A percentile compares a stretch with the other conserved stretches of the same genome.
Conservation (phyloP, 2,329 filamentous ascomycete species). For the Apiospora koreana region DNA sequence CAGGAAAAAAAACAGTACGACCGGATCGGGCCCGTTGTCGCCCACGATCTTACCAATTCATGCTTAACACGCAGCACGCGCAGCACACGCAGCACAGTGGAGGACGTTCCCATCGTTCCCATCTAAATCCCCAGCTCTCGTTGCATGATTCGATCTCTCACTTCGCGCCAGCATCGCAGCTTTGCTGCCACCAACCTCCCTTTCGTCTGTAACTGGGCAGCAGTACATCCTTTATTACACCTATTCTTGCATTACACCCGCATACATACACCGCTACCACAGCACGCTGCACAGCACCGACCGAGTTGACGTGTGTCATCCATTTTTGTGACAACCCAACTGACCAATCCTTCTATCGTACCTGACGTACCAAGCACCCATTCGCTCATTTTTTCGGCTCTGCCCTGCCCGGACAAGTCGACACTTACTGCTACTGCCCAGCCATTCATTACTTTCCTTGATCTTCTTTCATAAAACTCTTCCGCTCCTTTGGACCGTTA, state of each 20-base stretch:
- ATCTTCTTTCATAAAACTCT: not conserved
- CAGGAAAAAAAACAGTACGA: not conserved
- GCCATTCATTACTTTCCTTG: not conserved
- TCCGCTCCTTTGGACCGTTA: not conserved
- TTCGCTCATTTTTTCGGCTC: not conserved
- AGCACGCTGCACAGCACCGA: not conserved
- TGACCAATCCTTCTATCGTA: not conserved
- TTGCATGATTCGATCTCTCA: not conserved
- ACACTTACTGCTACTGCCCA: not conserved
- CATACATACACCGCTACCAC: constrained; percentile 4
- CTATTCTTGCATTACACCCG: not conserved
- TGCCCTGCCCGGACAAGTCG: not conserved
- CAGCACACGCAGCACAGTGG: constrained; percentile 1
- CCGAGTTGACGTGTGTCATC: constrained; percentile 8
- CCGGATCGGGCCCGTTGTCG: constrained; percentile 2
- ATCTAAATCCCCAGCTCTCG: not conserved
- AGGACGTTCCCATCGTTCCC: constrained; percentile 5
- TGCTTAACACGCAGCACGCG: not conserved
- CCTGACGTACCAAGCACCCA: not conserved
- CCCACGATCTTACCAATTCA: constrained; percentile 8
- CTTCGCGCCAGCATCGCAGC: not conserved
- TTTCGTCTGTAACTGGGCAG: not conserved
- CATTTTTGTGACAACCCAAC: constrained; percentile 6
- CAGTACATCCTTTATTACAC: not conserved
- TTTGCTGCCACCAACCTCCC: not conserved